Evolutionary conservation across 257 asterid genomes (phyloP).

Genomic region (Perilla frutescens): DNA sequence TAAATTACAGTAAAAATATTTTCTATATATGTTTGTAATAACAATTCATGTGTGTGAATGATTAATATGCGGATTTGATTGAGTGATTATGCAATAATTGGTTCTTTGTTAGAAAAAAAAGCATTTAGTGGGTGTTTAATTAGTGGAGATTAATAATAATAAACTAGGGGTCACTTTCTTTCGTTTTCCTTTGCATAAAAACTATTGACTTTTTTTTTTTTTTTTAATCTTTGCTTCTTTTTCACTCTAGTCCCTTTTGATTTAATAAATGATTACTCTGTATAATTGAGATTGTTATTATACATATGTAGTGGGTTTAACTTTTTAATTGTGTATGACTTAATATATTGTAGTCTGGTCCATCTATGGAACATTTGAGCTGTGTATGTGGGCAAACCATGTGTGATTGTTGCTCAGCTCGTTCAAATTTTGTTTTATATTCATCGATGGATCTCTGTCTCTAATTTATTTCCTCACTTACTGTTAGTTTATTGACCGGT

Average conservation of each 20-base stretch:
- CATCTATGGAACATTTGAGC: conserved; percentile 38
- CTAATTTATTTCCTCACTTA: not conserved
- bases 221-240: conserved; percentile 1
- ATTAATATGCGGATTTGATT: not conserved
- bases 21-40: not conserved
- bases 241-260: conserved; percentile 16
- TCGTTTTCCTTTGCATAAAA: conserved; percentile 20
- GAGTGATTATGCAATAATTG: conserved; percentile 28
- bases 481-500: not conserved
- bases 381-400: conserved; percentile 45
- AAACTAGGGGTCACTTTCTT: conserved; percentile 34
- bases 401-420: conserved; percentile 35
- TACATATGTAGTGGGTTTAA: conserved; percentile 30
- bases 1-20: conserved; percentile 20
- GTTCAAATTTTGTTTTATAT: not conserved
- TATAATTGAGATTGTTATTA: conserved; percentile 12
- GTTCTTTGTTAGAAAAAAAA: conserved; percentile 9
- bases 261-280: conserved; percentile 10
- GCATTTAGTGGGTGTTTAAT: conserved; percentile 26
- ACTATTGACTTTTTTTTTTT: not conserved
- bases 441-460: too few relatives aligned
- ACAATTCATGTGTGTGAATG: conserved; percentile 1
- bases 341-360: conserved; percentile 9
- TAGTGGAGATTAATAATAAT: conserved; percentile 31
- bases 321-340: conserved; percentile 9